Evolutionary conservation across 2,329 filamentous ascomycete species (phyloP).

Genomic region (Daldinia sp.): DNA sequence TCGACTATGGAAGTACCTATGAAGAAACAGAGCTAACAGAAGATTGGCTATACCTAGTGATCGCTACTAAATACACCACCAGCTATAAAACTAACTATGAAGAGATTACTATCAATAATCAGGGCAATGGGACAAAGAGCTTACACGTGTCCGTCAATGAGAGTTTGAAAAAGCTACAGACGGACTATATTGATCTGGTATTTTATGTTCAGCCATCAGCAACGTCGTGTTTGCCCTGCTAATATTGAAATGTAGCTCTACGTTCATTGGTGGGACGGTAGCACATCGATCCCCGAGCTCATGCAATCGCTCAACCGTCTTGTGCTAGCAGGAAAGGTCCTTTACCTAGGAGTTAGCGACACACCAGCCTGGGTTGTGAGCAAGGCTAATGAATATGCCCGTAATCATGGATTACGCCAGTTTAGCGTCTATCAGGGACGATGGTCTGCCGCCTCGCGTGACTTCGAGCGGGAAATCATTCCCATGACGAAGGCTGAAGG

Average conservation of each 20-base stretch:
- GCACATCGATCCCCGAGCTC: constrained; percentile 72
- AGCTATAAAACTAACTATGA: constrained; percentile 63
- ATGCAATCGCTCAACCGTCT: constrained; percentile 76
- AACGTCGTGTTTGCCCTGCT: constrained; percentile 17
- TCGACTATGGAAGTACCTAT: background rate
- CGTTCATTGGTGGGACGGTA: constrained; percentile 76
- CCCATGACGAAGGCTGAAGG: constrained; percentile 73
- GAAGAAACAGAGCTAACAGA: constrained; percentile 19
- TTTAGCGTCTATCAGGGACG: constrained; percentile 77
- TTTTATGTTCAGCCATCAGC: constrained; percentile 31
- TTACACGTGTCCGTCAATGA: constrained; percentile 66
- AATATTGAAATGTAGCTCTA: constrained; percentile 59
- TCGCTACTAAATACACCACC: constrained; percentile 77
- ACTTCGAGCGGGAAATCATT: constrained; percentile 77
- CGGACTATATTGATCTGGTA: constrained; percentile 76
- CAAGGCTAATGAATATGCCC: constrained; percentile 76
- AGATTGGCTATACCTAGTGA: constrained; percentile 59
- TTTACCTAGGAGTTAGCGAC: constrained; percentile 76
- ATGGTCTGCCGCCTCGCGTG: constrained; percentile 72
- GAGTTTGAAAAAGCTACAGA: constrained; percentile 72
- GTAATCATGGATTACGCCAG: constrained; percentile 74
- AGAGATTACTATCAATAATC: constrained; percentile 64
- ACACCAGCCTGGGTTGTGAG: constrained; percentile 77
- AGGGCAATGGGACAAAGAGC: constrained; percentile 73
- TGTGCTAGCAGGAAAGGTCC: constrained; percentile 70